Conservation (phyloP, 2,329 filamentous ascomycete species). For the Apiospora saccharicola region DNA sequence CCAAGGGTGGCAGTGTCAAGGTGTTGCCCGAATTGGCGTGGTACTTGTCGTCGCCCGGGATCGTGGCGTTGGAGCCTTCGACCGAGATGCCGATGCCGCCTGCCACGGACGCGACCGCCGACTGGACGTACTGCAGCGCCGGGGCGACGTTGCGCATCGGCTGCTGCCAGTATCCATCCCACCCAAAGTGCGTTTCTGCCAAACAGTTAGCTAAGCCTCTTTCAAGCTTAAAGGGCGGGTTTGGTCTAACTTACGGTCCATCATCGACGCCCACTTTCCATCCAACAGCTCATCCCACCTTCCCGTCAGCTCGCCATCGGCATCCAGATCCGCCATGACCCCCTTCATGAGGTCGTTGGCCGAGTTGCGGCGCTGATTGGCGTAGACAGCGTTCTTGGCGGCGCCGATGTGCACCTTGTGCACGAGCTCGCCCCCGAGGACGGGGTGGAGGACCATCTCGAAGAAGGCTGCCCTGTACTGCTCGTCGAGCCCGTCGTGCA, state of each 20-base stretch:
- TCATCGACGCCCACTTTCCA: conserved; percentile 70
- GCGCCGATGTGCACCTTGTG: conserved; percentile 59
- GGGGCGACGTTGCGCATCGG: conserved; percentile 75
- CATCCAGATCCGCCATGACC: conserved; percentile 61
- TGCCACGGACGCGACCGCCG: conserved; percentile 62
- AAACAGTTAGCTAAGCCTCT: conserved; percentile 4
- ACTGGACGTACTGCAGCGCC: conserved; percentile 66
- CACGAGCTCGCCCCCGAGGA: conserved; percentile 62
- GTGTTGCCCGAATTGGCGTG: conserved; percentile 62
- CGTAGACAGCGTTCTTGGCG: conserved; percentile 59
- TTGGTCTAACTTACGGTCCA: conserved; percentile 59
- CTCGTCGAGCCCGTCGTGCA: conserved; percentile 62
- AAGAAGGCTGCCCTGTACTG: conserved; percentile 65
- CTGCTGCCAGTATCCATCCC: conserved; percentile 70
- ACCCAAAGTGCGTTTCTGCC: conserved; percentile 60
- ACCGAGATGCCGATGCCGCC: conserved; percentile 70
- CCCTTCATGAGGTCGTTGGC: conserved; percentile 60
- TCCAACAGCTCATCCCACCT: conserved; percentile 64
- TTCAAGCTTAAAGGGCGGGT: neutral
- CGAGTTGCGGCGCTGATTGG: conserved; percentile 57
- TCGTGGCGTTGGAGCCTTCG: conserved; percentile 70
- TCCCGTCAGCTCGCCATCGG: conserved; percentile 62
- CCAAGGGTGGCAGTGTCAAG: conserved; percentile 63
- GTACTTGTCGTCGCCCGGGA: conserved; percentile 71
- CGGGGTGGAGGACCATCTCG: conserved; percentile 66